These are phyloP conservation scores for Dovyalis caffra DNA, from an alignment of 345 rosid species.

Conservation along the genomic window DNA sequence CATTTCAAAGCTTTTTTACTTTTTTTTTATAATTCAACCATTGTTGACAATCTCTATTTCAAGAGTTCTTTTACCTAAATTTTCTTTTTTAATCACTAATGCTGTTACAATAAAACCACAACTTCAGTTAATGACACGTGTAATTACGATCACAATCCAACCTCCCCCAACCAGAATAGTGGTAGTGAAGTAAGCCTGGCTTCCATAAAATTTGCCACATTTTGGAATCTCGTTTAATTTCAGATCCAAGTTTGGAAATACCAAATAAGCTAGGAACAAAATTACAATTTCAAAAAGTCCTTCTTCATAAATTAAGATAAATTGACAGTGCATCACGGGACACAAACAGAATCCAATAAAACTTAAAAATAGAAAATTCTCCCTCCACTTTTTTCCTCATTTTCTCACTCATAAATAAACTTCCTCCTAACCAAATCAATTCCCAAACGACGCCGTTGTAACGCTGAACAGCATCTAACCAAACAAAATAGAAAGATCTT, in stretches of 20 bases:
- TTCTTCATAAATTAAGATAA: neutral
- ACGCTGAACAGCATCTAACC: too few species aligned
- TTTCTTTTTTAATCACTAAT: too few species aligned
- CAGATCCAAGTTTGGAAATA: neutral
- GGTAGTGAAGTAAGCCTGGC: neutral
- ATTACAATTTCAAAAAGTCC: neutral
- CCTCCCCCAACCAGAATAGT: too few species aligned
- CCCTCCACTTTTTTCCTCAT: neutral
- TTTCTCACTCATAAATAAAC: neutral
- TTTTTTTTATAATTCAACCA: too few species aligned
- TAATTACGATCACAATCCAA: too few species aligned
- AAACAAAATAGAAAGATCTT: neutral
- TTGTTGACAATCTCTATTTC: too few species aligned
- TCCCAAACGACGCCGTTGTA: constrained; percentile 12
- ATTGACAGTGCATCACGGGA: constrained; percentile 3
- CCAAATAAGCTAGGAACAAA: neutral
- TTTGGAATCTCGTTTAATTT: too few species aligned
- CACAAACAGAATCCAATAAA: neutral
- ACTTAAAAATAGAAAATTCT: neutral
- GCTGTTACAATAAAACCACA: too few species aligned
- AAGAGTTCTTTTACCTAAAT: too few species aligned
- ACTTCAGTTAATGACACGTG: too few species aligned
- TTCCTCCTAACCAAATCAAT: neutral
- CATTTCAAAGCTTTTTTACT: too few species aligned
- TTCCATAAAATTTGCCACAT: neutral